phyloP scores from a whole-genome alignment of 2,329 filamentous ascomycete species.

The Lecanicillium sp. region DNA sequence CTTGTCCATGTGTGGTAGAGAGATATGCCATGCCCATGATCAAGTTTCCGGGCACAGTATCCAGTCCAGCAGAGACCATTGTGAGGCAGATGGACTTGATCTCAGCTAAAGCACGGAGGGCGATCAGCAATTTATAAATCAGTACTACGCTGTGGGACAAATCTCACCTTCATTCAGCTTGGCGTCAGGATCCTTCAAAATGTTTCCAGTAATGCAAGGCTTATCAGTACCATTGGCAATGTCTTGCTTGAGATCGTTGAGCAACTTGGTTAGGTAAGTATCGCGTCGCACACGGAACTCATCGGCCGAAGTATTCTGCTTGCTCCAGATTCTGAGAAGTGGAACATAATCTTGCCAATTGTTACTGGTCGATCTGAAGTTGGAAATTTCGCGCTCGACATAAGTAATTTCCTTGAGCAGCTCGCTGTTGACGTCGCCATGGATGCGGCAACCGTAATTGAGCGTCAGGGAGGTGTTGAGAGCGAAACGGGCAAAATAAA shows the following conservation, averaged over 20 bases:
- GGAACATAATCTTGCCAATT: constrained; percentile 86
- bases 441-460: constrained; percentile 71
- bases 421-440: constrained; percentile 58
- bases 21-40: constrained; percentile 75
- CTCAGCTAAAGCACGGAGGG: constrained; percentile 50
- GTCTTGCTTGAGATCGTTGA: constrained; percentile 41
- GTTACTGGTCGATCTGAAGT: constrained; percentile 70
- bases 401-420: constrained; percentile 65
- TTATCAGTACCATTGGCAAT: constrained; percentile 31
- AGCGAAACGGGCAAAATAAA: constrained; percentile 68
- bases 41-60: constrained; percentile 72
- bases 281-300: constrained; percentile 63
- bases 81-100: constrained; percentile 74
- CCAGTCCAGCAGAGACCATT: constrained; percentile 73
- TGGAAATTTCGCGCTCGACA: constrained; percentile 68
- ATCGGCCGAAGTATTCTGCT: constrained; percentile 51
- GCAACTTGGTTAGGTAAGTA: constrained; percentile 57
- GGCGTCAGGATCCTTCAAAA: constrained; percentile 45
- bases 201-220: constrained; percentile 35
- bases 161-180: constrained; percentile 26
- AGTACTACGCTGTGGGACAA: neutral
- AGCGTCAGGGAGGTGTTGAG: constrained; percentile 70
- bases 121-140: no score
- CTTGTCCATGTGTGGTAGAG: constrained; percentile 56
- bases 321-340: constrained; percentile 55